Evolutionary conservation across 352 stramenopile species (phyloP).

Genomic region (Nothophytophthora sp.): DNA sequence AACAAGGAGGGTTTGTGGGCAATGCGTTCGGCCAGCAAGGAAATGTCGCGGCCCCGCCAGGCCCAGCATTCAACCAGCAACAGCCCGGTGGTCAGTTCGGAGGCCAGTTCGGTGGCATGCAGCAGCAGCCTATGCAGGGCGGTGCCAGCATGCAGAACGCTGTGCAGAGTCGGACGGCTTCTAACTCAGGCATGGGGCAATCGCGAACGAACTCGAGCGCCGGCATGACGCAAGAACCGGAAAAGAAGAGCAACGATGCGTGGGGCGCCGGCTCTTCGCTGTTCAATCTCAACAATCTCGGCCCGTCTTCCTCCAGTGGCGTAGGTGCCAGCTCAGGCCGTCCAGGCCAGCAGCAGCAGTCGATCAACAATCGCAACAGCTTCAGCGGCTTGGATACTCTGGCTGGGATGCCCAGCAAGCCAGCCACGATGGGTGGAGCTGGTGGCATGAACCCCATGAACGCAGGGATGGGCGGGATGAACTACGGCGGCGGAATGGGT

Average conservation of each 20-base stretch:
- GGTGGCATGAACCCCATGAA: conserved; percentile 57
- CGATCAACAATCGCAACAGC: conserved; percentile 53
- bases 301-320: conserved; percentile 19
- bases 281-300: conserved; percentile 81
- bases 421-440: conserved; percentile 38
- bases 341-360: conserved; percentile 31
- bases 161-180: conserved; percentile 39
- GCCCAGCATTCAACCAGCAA: conserved; percentile 54
- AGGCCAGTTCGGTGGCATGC: conserved; percentile 47
- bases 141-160: conserved; percentile 30
- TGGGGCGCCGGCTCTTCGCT: conserved; percentile 81
- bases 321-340: conserved; percentile 17
- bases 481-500: conserved; percentile 34
- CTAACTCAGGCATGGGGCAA: conserved; percentile 37
- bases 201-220: conserved; percentile 29
- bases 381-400: conserved; percentile 85
- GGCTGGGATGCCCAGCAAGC: conserved; percentile 75
- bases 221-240: conserved; percentile 18
- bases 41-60: conserved; percentile 28
- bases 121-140: conserved; percentile 37
- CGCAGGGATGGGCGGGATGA: conserved; percentile 49
- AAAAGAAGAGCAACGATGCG: conserved; percentile 71
- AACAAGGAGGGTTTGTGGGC: conserved; percentile 47
- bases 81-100: conserved; percentile 49
- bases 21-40: conserved; percentile 51